Evolutionary conservation across 768 basidiomycete genomes (phyloP).

Genomic region (Pleurotus eryngii): DNA sequence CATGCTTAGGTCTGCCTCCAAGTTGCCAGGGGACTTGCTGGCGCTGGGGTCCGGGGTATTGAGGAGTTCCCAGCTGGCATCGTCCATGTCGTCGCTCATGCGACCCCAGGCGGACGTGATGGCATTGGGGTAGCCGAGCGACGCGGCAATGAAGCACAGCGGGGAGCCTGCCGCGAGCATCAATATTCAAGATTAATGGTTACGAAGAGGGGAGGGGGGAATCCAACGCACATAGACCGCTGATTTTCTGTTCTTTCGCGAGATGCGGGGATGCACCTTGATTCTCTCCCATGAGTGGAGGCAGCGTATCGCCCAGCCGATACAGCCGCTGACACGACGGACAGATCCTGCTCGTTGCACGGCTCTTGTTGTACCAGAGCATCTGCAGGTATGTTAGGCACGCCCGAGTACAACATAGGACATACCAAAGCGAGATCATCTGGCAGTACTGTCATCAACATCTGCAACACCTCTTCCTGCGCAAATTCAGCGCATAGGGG

Average conservation of each 20-base stretch:
- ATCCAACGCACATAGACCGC: conserved; percentile 65
- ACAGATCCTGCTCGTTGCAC: conserved; percentile 66
- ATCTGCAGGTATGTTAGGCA: conserved; percentile 38
- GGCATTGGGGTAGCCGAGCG: conserved; percentile 58
- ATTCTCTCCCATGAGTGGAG: conserved; percentile 32
- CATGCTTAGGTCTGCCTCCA: conserved; percentile 45
- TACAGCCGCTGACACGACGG: conserved; percentile 77
- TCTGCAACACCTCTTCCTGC: conserved; percentile 67
- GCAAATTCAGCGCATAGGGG: conserved; percentile 76
- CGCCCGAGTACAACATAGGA: conserved; percentile 7
- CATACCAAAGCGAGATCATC: conserved; percentile 70
- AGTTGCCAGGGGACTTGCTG: conserved; percentile 25
- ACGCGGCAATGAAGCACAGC: conserved; percentile 72
- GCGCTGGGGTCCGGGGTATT: conserved; percentile 36
- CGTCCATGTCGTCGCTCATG: conserved; percentile 65
- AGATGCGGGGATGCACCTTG: conserved; percentile 35
- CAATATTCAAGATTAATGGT: background rate
- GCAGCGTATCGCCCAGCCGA: conserved; percentile 60
- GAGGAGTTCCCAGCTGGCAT: conserved; percentile 59
- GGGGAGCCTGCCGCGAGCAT: conserved; percentile 56
- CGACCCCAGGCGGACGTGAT: conserved; percentile 70
- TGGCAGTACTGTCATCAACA: conserved; percentile 66
- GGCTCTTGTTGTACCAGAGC: conserved; percentile 85
- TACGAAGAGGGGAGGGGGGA: background rate
- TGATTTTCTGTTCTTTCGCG: conserved; percentile 62